Conservation (phyloP, 768 basidiomycete genomes). For the Jaapia argillacea region DNA sequence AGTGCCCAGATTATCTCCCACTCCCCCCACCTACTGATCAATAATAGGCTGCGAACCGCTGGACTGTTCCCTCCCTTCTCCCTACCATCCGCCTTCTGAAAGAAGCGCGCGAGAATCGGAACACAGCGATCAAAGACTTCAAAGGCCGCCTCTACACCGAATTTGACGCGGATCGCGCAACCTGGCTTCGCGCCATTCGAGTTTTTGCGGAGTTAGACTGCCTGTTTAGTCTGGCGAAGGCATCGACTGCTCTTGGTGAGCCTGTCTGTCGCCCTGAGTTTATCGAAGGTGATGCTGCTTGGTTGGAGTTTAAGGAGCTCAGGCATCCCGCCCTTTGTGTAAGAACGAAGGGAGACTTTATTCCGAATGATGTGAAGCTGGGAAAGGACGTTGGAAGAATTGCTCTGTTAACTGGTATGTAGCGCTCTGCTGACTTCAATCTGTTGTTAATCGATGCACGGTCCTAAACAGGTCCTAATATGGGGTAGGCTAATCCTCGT, state of each 20-base stretch:
- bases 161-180: slow-evolving; percentile 70
- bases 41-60: slow-evolving; percentile 61
- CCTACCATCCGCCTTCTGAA: slow-evolving; percentile 72
- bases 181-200: slow-evolving; percentile 79
- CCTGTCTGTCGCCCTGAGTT: slow-evolving; percentile 90
- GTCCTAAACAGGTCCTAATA: slow-evolving; percentile 58
- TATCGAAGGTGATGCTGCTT: slow-evolving; percentile 69
- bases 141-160: slow-evolving; percentile 68
- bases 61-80: slow-evolving; percentile 64
- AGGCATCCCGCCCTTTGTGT: slow-evolving; percentile 82
- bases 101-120: slow-evolving; percentile 88
- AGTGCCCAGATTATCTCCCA: too few species aligned
- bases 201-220: slow-evolving; percentile 96
- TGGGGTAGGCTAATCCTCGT: slow-evolving; percentile 58
- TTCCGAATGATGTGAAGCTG: slow-evolving; percentile 86
- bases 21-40: neutral
- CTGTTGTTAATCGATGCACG: slow-evolving; percentile 1
- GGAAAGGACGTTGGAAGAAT: slow-evolving; percentile 70
- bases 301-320: slow-evolving; percentile 80
- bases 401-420: slow-evolving; percentile 74
- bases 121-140: slow-evolving; percentile 73
- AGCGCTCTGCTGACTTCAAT: neutral
- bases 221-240: slow-evolving; percentile 82
- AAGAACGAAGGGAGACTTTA: slow-evolving; percentile 62
- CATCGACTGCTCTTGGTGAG: slow-evolving; percentile 84